These are phyloP conservation scores for Magnusiomyces ingens DNA, from an alignment of 1,139 yeast genomes.

Conservation along the genomic window DNA sequence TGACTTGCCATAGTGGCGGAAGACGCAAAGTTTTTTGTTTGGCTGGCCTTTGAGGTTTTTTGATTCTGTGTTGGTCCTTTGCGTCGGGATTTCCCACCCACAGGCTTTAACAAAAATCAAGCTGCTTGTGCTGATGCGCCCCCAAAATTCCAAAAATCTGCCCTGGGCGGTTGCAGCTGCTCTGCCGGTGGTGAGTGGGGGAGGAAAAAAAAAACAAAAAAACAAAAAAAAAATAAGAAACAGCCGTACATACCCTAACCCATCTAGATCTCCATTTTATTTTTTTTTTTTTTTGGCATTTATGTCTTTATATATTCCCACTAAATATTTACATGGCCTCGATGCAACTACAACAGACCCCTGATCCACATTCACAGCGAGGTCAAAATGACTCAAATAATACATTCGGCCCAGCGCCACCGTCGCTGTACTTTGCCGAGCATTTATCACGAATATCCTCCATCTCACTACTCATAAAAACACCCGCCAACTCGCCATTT, in stretches of 20 bases:
- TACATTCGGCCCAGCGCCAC: not conserved
- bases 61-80: too few relatives aligned
- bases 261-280: not conserved
- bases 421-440: constrained; percentile 30
- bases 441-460: constrained; percentile 29
- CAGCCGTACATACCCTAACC: not conserved
- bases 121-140: too few relatives aligned
- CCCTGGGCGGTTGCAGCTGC: too few relatives aligned
- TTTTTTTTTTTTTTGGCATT: constrained; percentile 1
- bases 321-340: too few relatives aligned
- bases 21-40: too few relatives aligned
- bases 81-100: too few relatives aligned
- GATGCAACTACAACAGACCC: too few relatives aligned
- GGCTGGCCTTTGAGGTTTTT: too few relatives aligned
- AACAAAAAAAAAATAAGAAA: not conserved
- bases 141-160: too few relatives aligned
- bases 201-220: not conserved
- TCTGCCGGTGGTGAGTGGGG: not conserved
- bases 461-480: constrained; percentile 24
- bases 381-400: not conserved
- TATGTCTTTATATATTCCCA: too few relatives aligned
- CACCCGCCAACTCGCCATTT: constrained; percentile 10
- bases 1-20: too few relatives aligned
- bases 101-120: too few relatives aligned
- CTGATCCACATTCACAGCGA: not conserved